These are phyloP conservation scores for Passiflora organensis DNA, from an alignment of 345 rosid genomes.

Conservation along the genomic window DNA sequence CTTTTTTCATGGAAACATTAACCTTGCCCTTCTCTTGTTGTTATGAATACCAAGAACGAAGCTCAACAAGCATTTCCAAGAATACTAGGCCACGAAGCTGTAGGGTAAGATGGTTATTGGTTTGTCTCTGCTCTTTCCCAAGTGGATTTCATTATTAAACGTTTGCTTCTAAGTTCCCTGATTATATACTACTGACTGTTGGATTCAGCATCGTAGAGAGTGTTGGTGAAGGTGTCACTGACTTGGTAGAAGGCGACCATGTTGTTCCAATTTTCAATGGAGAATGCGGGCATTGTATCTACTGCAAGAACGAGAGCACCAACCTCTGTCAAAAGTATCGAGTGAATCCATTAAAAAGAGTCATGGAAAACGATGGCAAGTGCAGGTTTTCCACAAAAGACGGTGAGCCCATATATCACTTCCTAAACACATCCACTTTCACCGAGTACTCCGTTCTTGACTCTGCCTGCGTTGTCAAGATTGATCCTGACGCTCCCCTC, in stretches of 20 bases:
- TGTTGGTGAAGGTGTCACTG: slow-evolving; percentile 56
- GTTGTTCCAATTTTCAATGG: slow-evolving; percentile 64
- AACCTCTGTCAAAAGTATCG: slow-evolving; percentile 45
- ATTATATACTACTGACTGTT: too few relatives aligned
- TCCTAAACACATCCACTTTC: slow-evolving; percentile 66
- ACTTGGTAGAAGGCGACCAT: slow-evolving; percentile 53
- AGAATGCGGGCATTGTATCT: slow-evolving; percentile 60
- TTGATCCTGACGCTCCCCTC: slow-evolving; percentile 40
- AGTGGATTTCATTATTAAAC: too few relatives aligned
- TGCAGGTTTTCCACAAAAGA: slow-evolving; percentile 47
- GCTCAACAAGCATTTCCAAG: slow-evolving; percentile 58
- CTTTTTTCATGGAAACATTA: too few relatives aligned
- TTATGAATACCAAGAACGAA: slow-evolving; percentile 38
- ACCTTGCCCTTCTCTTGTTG: not conserved
- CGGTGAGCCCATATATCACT: slow-evolving; percentile 50
- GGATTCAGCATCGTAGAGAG: slow-evolving; percentile 52
- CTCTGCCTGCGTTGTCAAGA: slow-evolving; percentile 50
- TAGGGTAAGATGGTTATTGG: too few relatives aligned
- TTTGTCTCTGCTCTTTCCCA: too few relatives aligned
- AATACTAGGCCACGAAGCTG: slow-evolving; percentile 76
- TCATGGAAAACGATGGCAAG: slow-evolving; percentile 49
- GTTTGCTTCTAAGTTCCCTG: too few relatives aligned
- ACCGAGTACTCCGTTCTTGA: slow-evolving; percentile 62
- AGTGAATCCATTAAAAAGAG: slow-evolving; percentile 47
- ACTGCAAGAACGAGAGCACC: slow-evolving; percentile 34